Base-by-base conservation (phyloP, 345 rosid species). In the Euphorbia pulcherrima region DNA sequence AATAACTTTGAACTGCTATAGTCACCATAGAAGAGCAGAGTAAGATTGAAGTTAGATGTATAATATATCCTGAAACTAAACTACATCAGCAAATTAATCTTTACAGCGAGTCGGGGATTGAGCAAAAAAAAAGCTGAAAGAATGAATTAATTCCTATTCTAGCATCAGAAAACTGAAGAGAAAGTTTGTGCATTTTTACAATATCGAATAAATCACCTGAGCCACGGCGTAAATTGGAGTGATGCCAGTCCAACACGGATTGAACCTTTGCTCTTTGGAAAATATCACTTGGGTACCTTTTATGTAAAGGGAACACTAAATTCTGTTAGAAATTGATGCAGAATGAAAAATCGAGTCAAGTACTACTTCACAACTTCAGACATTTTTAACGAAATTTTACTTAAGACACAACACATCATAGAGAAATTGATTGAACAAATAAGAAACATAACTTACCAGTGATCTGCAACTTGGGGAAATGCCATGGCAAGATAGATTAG, bases 161-260 rank as follows among this genome's bases (percentile, higher is more conserved):
- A n/a, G n/a, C 3, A 52, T 5, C 10, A 52, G 26, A 7, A 33
- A 3, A 33, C 50, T 20, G 18, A 27, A 65, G 13, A 29, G 8
- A 48, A n/a, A 14, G 39, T 12, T 20, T n/a, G 10, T 14, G 29
- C 13, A 50, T 65, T 8, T 17, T 21, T 58, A 24, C 16, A 40
- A 24, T 7, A 41, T 54, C 23, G 46, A 51, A 9, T 24, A 27
- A 64, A 56, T 64, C 62, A 85, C 93, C 86, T 83, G 95, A 77
- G 46, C 95, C 92, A 28, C 50, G 69, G 44, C 96, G 96, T 75
- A 91, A 73, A 75, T 81, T 86, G 39, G 87, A 79, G 78, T 91
- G 97, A 75, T 89, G 96, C 93, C 97, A 92, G 62, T 92, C 88
- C 81, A 92, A 73, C 44, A 87, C 90, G 6, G 98, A 88, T 29